A percentile compares a stretch with the other conserved stretches of the same genome.
Conservation (phyloP, 768 basidiomycete species). For the Suillus americanus region DNA sequence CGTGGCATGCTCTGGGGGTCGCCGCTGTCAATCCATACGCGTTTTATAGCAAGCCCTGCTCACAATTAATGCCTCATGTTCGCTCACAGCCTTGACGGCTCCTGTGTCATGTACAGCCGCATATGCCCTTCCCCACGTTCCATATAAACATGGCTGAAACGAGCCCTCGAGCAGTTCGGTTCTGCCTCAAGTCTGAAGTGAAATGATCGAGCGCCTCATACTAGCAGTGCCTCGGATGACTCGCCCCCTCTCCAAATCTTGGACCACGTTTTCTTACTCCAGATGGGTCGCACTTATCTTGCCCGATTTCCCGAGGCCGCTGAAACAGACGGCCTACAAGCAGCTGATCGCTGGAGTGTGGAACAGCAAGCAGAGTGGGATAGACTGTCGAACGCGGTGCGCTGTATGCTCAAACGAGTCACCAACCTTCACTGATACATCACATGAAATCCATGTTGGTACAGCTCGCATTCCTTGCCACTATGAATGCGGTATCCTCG, state of each 20-base stretch:
- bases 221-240: not conserved
- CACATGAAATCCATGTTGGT: not conserved
- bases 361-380: conserved; percentile 1
- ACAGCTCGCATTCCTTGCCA: not conserved
- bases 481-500: not conserved
- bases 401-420: not conserved
- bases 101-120: not conserved
- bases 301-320: not conserved
- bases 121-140: not conserved
- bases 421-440: not conserved
- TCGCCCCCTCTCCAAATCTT: not conserved
- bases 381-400: not conserved
- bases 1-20: not conserved
- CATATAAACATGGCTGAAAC: not conserved
- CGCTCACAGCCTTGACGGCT: not conserved
- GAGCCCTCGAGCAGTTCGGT: not conserved
- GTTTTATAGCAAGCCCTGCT: not conserved
- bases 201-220: not conserved
- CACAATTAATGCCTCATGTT: not conserved
- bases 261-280: not conserved
- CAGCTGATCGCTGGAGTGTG: not conserved
- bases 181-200: not conserved
- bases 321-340: not conserved
- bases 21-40: no score
- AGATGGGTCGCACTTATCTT: not conserved